Evolutionary conservation across 306 rosid genomes (phyloP).

Genomic region (Acacia confusa): DNA sequence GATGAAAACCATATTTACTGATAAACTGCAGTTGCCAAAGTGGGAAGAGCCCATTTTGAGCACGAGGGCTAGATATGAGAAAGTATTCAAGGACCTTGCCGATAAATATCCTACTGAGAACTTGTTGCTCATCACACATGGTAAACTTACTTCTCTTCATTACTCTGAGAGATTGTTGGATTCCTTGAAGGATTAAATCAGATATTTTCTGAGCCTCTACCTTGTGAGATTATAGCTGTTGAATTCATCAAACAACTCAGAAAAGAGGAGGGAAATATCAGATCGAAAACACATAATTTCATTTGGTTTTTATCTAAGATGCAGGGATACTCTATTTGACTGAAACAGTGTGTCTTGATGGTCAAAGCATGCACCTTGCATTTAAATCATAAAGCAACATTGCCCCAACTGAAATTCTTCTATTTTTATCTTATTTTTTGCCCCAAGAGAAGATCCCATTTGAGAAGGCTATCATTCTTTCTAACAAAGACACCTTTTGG

Average conservation of each 20-base stretch:
- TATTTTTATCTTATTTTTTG: neutral
- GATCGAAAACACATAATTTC: neutral
- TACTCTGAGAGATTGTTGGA: neutral
- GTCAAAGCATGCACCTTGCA: neutral
- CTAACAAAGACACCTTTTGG: neutral
- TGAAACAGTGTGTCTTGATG: neutral
- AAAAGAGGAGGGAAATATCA: neutral
- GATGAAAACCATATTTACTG: slow-evolving; percentile 13
- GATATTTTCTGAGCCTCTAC: neutral
- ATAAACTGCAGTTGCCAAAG: slow-evolving; percentile 56
- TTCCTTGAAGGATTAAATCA: neutral
- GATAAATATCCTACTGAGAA: slow-evolving; percentile 67
- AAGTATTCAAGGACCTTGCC: slow-evolving; percentile 60
- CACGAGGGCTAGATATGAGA: slow-evolving; percentile 58
- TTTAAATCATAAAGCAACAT: neutral
- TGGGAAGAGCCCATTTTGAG: slow-evolving; percentile 59
- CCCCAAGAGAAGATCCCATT: neutral
- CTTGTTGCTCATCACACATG: slow-evolving; percentile 70
- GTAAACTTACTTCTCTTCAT: neutral
- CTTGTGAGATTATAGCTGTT: neutral
- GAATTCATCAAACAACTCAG: neutral
- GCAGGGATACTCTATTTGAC: neutral
- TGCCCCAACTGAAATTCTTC: neutral
- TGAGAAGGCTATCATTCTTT: neutral
- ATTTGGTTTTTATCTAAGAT: neutral